Percentiles rank a stretch among this genome's conserved stretches.
Evolutionary conservation across 2,329 filamentous ascomycete genomes (phyloP).

Genomic region (Akanthomyces dipterigenus): DNA sequence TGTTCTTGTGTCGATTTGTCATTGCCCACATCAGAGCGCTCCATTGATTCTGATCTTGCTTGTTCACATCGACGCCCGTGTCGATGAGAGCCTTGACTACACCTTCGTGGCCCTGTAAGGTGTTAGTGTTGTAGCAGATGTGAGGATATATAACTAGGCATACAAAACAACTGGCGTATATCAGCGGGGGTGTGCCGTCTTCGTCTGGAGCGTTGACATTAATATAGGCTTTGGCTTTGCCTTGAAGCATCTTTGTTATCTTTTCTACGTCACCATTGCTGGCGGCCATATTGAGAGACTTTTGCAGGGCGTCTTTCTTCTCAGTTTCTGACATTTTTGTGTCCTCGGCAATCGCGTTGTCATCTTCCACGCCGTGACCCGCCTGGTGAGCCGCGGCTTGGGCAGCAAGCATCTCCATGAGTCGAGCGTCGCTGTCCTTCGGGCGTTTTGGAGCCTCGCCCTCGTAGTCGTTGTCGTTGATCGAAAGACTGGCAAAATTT

Average conservation of each 20-base stretch:
- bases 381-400: conserved; percentile 76
- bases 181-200: conserved; percentile 91
- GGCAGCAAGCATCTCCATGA: conserved; percentile 94
- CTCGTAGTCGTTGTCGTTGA: conserved; percentile 74
- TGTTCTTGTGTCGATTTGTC: conserved; percentile 95
- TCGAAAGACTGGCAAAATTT: conserved; percentile 71
- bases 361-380: conserved; percentile 65
- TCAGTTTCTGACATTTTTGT: conserved; percentile 66
- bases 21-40: conserved; percentile 99
- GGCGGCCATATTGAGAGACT: conserved; percentile 85
- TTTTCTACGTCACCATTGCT: conserved; percentile 90
- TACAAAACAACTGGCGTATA: conserved; percentile 97
- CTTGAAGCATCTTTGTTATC: conserved; percentile 67
- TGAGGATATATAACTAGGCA: conserved; percentile 25
- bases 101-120: conserved; percentile 68
- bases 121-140: conserved; percentile 13
- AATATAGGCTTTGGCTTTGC: conserved; percentile 66
- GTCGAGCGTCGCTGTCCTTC: conserved; percentile 72
- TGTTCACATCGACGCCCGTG: conserved; percentile 82
- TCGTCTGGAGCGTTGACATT: conserved; percentile 86
- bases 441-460: conserved; percentile 48
- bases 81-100: conserved; percentile 80
- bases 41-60: conserved; percentile 94
- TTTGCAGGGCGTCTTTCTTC: conserved; percentile 77
- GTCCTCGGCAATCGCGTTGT: conserved; percentile 71